A percentile compares a stretch with the other conserved stretches of the same genome.
phyloP scores from a whole-genome alignment of 2,329 filamentous ascomycete genomes.

The Ophiostoma himal-ulmi region DNA sequence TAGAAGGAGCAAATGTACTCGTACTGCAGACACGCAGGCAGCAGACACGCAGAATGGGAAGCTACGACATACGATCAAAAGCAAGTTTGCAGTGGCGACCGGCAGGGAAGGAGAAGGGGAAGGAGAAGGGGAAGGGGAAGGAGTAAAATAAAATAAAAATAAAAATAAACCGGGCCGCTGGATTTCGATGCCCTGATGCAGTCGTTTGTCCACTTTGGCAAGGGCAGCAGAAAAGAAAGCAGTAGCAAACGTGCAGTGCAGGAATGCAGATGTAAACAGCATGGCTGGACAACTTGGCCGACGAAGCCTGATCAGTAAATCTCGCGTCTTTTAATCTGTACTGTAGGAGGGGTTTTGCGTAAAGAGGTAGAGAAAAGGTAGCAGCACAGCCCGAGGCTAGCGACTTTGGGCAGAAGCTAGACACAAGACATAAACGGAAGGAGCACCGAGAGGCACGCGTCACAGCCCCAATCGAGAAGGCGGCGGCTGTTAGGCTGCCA shows the following conservation, averaged over 20 bases:
- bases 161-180: neutral
- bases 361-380: neutral
- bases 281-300: neutral
- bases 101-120: neutral
- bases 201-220: neutral
- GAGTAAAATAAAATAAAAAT: no score
- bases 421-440: neutral
- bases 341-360: neutral
- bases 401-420: neutral
- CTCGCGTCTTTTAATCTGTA: neutral
- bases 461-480: constrained; percentile 1
- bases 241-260: neutral
- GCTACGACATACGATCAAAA: neutral
- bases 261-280: neutral
- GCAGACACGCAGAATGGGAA: neutral
- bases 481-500: neutral
- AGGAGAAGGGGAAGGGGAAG: no score
- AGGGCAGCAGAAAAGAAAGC: neutral
- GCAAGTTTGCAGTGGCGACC: neutral
- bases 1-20: neutral
- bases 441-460: neutral
- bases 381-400: neutral
- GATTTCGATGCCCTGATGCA: neutral
- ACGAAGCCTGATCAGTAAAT: no score
- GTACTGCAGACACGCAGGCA: neutral